Evolutionary conservation across 2,329 filamentous ascomycete genomes (phyloP), one percentile per base, ranked within the genome.

Genomic region (Mariannaea elegans): DNA sequence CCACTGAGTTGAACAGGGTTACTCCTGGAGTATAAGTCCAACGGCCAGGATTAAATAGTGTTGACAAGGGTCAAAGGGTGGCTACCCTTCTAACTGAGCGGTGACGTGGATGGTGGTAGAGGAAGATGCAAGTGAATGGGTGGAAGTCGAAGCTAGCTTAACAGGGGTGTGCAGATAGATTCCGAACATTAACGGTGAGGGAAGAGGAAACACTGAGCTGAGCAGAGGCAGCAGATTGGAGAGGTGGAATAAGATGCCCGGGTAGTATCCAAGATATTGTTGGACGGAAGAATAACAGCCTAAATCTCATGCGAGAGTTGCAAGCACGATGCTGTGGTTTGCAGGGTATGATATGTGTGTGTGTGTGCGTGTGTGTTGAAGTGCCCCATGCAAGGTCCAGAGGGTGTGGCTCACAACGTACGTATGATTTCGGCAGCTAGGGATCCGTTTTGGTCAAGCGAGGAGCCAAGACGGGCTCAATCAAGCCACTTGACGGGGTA

Each of bases 331-430:
- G 38, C n/a, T 23, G 13, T 42, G 24, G 18, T 44, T 34, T 32
- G 13, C 38, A 41, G 50, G 31, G 38, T 45, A 31, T 34, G 41
- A 53, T 27, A 27, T 36, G 31, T 38, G 31, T 21, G 36, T 39
- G 3, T 31, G 23, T 19, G 34, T n/a, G 23, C 29, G 7, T 21
- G 27, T 18, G 32, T 32, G 38, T 18, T 10, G 38, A 7, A 31
- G 12, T 31, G 27, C 27, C n/a, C n/a, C n/a, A n/a, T 38, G 14
- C 12, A 36, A 21, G n/a, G 21, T 14, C 29, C 23, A 19, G 10
- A 38, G 27, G 27, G 23, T 54, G 41, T 54, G 41, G n/a, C 51
- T 38, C 21, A 54, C n/a, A n/a, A n/a, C n/a, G n/a, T 39, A 41
- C 18, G 21, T 34, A 52, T 29, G 41, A 24, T 9, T 46, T 38